Conservation (phyloP, 2,329 filamentous ascomycete genomes). For the Metarhizium rileyi region DNA sequence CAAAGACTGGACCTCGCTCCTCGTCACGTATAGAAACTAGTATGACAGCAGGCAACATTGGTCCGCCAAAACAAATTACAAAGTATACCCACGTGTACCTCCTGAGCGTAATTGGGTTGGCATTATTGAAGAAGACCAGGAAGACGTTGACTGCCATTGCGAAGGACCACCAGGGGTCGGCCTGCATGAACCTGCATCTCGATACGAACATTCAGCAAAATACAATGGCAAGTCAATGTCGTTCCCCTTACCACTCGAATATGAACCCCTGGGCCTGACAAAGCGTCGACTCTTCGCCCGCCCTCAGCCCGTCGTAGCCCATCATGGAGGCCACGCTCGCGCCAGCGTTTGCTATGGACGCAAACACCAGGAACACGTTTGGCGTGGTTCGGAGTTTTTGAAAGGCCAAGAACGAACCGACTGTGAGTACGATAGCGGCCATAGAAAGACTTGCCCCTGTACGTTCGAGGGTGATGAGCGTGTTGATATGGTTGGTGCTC, state of each 20-base stretch:
- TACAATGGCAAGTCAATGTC: background rate
- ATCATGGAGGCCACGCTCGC: slow-evolving; percentile 60
- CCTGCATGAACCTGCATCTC: slow-evolving; percentile 58
- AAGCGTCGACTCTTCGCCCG: slow-evolving; percentile 43
- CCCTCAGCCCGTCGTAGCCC: slow-evolving; percentile 52
- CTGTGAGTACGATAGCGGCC: slow-evolving; percentile 37
- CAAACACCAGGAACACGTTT: slow-evolving; percentile 37
- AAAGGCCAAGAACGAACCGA: slow-evolving; percentile 38
- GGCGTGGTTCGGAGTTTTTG: slow-evolving; percentile 45
- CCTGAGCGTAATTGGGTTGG: slow-evolving; percentile 52
- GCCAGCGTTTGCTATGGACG: slow-evolving; percentile 34
- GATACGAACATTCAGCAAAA: background rate
- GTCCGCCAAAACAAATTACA: slow-evolving; percentile 58
- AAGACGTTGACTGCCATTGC: slow-evolving; percentile 78
- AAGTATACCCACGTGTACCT: slow-evolving; percentile 63
- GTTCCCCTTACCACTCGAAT: slow-evolving; percentile 52
- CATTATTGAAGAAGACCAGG: slow-evolving; percentile 51
- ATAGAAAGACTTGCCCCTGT: slow-evolving; percentile 44
- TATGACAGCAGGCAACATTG: slow-evolving; percentile 55
- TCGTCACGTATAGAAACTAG: slow-evolving; percentile 48
- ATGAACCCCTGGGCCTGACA: slow-evolving; percentile 53
- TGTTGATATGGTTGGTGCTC: slow-evolving; percentile 26
- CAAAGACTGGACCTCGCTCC: slow-evolving; percentile 35
- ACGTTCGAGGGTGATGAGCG: slow-evolving; percentile 41
- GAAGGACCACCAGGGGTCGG: slow-evolving; percentile 67